Conservation (phyloP, 2,329 filamentous ascomycete species). For the Macrophomina pseudophaseolina region DNA sequence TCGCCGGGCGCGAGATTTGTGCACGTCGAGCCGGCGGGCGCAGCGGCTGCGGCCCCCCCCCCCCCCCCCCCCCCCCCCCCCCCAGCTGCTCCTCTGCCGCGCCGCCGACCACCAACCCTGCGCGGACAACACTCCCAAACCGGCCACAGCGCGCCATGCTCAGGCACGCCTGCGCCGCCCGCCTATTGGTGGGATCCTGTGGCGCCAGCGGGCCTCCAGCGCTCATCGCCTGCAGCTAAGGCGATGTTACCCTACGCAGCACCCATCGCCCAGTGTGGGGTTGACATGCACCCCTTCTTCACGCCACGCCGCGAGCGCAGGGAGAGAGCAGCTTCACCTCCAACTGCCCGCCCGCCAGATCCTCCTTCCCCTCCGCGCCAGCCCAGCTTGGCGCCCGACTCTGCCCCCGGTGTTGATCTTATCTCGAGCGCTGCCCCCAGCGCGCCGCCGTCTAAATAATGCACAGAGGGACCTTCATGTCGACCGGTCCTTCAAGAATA, state of each 20-base stretch:
- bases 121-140: conserved; percentile 9
- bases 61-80: conserved; percentile 8
- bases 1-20: conserved; percentile 15
- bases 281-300: conserved; percentile 25
- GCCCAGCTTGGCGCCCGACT: neutral
- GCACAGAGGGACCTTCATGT: conserved; percentile 3
- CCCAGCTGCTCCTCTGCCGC: conserved; percentile 14
- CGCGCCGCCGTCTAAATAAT: conserved; percentile 20
- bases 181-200: conserved; percentile 21
- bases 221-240: conserved; percentile 15
- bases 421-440: conserved; percentile 8
- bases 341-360: conserved; percentile 21
- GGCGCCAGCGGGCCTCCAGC: conserved; percentile 11
- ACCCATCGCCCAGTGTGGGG: conserved; percentile 15
- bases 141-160: conserved; percentile 11
- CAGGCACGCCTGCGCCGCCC: neutral
- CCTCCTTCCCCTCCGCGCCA: conserved; percentile 21
- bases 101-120: conserved; percentile 5
- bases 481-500: conserved; percentile 10
- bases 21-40: conserved; percentile 13
- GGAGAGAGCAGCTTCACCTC: conserved; percentile 4
- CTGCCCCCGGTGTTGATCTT: conserved; percentile 21
- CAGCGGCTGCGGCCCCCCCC: conserved; percentile 15
- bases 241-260: conserved; percentile 25
- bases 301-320: conserved; percentile 21